Evolutionary conservation across 2,329 filamentous ascomycete genomes (phyloP).

Genomic region (Fusarium succisae): DNA sequence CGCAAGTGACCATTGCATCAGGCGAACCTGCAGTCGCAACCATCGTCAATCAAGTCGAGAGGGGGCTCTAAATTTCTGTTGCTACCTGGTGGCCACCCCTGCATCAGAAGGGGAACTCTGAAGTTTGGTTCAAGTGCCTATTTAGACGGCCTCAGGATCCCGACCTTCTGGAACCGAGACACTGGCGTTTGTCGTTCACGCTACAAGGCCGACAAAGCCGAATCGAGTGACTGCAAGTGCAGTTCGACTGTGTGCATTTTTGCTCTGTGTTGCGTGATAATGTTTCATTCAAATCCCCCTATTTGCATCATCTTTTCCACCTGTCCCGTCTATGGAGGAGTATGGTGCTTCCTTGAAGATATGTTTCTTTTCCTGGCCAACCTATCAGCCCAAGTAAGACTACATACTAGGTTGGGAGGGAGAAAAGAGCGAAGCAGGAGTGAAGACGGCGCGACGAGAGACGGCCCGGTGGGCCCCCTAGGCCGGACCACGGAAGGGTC

Average conservation of each 20-base stretch:
- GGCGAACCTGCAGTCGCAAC: constrained; percentile 9
- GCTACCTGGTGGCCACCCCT: neutral
- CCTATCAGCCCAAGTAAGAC: neutral
- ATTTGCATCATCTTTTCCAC: neutral
- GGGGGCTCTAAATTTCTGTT: constrained; percentile 6
- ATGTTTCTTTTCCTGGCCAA: neutral
- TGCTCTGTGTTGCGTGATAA: neutral
- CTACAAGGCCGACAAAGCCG: constrained; percentile 7
- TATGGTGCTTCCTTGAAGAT: neutral
- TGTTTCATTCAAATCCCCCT: neutral
- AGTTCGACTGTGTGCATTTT: neutral
- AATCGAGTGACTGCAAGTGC: neutral
- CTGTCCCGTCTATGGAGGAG: neutral
- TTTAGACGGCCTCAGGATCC: constrained; percentile 1
- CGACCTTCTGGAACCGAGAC: constrained; percentile 26
- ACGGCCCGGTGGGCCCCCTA: neutral
- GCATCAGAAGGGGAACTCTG: neutral
- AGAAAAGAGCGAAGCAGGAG: neutral
- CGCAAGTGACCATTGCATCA: neutral
- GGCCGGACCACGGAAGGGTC: constrained; percentile 14
- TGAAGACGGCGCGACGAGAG: neutral
- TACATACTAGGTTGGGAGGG: neutral
- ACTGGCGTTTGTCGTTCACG: constrained; percentile 23
- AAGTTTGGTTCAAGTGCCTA: neutral
- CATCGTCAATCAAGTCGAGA: constrained; percentile 9